These are phyloP conservation scores for Penicillium polonicum DNA, from an alignment of 2,329 filamentous ascomycete species.

Conservation along the genomic window DNA sequence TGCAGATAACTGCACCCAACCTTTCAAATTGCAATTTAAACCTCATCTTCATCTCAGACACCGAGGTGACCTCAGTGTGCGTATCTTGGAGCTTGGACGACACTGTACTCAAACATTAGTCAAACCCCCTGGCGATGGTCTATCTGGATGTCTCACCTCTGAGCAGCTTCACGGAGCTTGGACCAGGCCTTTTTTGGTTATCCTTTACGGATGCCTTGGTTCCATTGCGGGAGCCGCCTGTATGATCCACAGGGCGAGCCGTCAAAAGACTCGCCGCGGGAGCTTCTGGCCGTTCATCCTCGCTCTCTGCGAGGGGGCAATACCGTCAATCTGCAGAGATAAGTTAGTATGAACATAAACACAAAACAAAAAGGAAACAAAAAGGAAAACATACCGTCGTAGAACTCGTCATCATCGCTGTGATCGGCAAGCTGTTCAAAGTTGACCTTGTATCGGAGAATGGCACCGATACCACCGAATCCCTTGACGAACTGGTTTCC, in stretches of 20 bases:
- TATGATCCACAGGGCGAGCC: slow-evolving; percentile 48
- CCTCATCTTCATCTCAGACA: slow-evolving; percentile 27
- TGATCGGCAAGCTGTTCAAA: slow-evolving; percentile 97
- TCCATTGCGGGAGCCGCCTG: slow-evolving; percentile 36
- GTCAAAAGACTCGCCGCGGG: slow-evolving; percentile 54
- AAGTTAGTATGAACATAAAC: slow-evolving; percentile 11
- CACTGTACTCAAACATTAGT: slow-evolving; percentile 27
- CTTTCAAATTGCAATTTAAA: slow-evolving; percentile 31
- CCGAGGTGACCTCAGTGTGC: slow-evolving; percentile 30
- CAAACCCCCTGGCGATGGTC: too few species aligned
- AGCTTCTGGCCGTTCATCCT: slow-evolving; percentile 72
- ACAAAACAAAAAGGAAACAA: background rate
- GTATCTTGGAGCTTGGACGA: slow-evolving; percentile 47
- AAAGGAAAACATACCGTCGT: slow-evolving; percentile 59
- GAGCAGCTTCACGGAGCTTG: slow-evolving; percentile 39
- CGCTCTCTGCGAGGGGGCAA: slow-evolving; percentile 81
- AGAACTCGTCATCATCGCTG: slow-evolving; percentile 90
- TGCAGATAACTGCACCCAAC: slow-evolving; percentile 30
- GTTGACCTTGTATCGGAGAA: slow-evolving; percentile 99
- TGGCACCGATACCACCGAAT: slow-evolving; percentile 95
- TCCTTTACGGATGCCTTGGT: slow-evolving; percentile 33
- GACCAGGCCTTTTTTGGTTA: slow-evolving; percentile 31
- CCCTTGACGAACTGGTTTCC: slow-evolving; percentile 99
- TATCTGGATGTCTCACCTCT: slow-evolving; percentile 33
- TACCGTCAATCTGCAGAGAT: slow-evolving; percentile 72